Base-by-base conservation (phyloP, 495 filamentous ascomycete genomes). In the Neurospora sp. region DNA sequence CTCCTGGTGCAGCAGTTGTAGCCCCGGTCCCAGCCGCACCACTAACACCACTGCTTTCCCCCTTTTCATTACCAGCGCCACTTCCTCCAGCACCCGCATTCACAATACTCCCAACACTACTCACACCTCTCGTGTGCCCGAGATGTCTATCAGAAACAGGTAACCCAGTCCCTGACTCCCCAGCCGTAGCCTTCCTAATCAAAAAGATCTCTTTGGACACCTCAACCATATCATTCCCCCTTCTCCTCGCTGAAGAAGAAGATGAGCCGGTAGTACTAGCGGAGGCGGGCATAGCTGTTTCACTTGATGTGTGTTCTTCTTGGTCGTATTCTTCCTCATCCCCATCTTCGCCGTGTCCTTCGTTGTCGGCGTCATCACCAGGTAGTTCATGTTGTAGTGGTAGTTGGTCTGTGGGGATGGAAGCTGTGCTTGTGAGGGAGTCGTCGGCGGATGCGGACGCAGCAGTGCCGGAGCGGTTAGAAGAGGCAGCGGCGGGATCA, bases 201-300 rank as follows among this genome's bases (percentile, higher is more conserved):
- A 97, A 81, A 73, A 96, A 90, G 5, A 94, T 94, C 80, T 94
- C 92, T 71, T 90, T 90, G n/a, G 75, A 79, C 37, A 82, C 80
- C 4, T 71, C 42, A 11, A 72, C 46, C 38, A 20, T 68, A 3
- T 71, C 70, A 10, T 70, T 22, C 20, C 31, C 40, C 38, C n/a
- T 72, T 39, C 37, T 69, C 53, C 12, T 74, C 27, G 3, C 37
- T 41, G 37, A 20, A 69, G 44, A 48, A 0, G 44, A 46, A 0
- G 46, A 53, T 22, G 46, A 53, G 18, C 42, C 18, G 7, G 18
- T n/a, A n/a, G 18, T 8, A 18, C 42, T 46, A n/a, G 42, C 42
- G 18, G 42, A 46, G 2, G 42, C 42, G 18, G 46, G 20, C 4
- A 27, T 37, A 14, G 53, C 53, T 1, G 53, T 65, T 35, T 65